Base-by-base conservation (phyloP, 345 rosid species). In the Lepidium aucheri region DNA sequence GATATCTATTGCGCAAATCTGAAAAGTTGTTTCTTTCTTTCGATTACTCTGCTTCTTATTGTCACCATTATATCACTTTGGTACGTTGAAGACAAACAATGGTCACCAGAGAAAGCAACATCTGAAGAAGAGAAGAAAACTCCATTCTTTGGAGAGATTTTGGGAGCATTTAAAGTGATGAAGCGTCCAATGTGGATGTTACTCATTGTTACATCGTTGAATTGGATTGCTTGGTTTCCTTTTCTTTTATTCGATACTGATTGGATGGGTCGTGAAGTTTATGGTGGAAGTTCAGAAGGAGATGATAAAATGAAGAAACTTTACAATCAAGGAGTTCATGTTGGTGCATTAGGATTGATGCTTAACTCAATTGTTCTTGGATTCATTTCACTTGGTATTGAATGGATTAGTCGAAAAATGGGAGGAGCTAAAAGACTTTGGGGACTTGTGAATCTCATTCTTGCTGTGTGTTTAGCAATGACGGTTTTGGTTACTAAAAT, bases 221-320 rank as follows among this genome's bases (percentile, higher is more conserved):
- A 85, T 58, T 91, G 98, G 98, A 41, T 68, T 51, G 73, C 86
- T 0, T 91, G 97, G 97, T 88, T 91, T 20, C 97, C 97, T 1
- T 91, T 91, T 74, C 60, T 88, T 51, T 54, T 88, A 28, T 88
- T 73, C 63, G 92, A 88, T 67, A 90, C 97, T 1, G 97, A 90
- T 36, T 91, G 96, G 97, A 78, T 86, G 89, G 97, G 93, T 41
- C 74, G 85, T 17, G 91, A 91, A 74, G 86, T 91, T 34, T 91
- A 81, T 80, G 93, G 95, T 3, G 97, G 97, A 1, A 69, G 67
- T 17, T 68, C 88, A 0, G 35, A 35, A 1, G 88, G 90, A 4
- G 28, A 30, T 0, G 41, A 36, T 7, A 17, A 26, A 4, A 6
- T 57, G 42, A 58, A 68, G 65, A 58, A 16, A 2, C 40, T 83